Evolutionary conservation across 1,284 basidiomycete genomes (phyloP), one percentile per base, ranked within the genome.

Genomic region (Trametes polyzona): DNA sequence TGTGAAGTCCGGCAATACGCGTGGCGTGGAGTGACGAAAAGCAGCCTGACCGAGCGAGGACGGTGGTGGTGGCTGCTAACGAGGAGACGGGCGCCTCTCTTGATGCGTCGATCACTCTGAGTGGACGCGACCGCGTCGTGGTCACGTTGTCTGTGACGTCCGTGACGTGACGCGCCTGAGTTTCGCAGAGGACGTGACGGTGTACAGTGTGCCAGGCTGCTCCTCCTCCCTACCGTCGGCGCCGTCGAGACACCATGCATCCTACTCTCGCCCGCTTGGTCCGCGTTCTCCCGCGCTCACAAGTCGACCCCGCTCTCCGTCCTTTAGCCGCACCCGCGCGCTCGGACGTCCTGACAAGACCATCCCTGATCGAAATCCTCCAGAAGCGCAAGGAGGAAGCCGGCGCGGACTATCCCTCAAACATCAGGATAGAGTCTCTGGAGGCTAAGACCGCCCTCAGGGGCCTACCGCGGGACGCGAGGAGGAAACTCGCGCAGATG

Each of bases 341-440:
- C 40, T 68, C 69, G 17, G 65, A 72, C 65, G 49, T 65, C 55
- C 57, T n/a, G n/a, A n/a, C 70, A 62, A 66, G 57, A 59, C 58
- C 74, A 46, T 26, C 74, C 61, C 61, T 78, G 55, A 68, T 80
- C 47, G 73, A 76, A 53, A 60, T 74, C n/a, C 74, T 82, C 41
- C 66, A 72, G 59, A 69, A 74, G 58, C 75, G 72, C 19, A 72
- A 75, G 63, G 66, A 67, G 33, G 72, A 72, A 27, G 70, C 71
- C 0, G 78, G 78, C 4, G 62, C 62, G 2, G 63, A 64, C 26
- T 81, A 72, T 64, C 79, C 80, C 1, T 55, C 65, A 17, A 81
- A 81, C 48, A 70, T 81, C 47, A 75, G 80, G 33, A 76, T 81
- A 41, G 79, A 82, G 59, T 73, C 77, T 1, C 51, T 71, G 30